Evolutionary conservation across 1,139 yeast species (phyloP).

Genomic region (Casaregolazyma suthepensis): DNA sequence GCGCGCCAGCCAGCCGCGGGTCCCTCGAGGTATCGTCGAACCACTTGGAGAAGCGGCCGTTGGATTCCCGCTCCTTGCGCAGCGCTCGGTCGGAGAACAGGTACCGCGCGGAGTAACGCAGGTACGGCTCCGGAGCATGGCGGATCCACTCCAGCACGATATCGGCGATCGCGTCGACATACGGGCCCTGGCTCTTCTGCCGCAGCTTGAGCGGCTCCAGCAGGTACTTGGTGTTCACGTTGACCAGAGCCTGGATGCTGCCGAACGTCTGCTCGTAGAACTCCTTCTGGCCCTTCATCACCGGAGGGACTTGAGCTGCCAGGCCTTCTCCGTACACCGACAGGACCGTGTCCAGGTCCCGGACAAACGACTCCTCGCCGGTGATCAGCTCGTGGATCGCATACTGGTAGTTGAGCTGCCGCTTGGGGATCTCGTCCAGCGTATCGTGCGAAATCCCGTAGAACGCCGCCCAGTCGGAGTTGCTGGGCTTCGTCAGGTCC

Average conservation of each 20-base stretch:
- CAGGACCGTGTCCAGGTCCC: constrained; percentile 60
- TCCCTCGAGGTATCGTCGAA: constrained; percentile 40
- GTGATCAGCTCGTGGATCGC: constrained; percentile 70
- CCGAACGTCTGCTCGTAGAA: constrained; percentile 58
- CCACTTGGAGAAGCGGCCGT: constrained; percentile 48
- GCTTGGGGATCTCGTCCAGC: constrained; percentile 47
- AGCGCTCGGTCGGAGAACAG: constrained; percentile 31
- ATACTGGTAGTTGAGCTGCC: constrained; percentile 61
- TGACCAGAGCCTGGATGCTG: constrained; percentile 56
- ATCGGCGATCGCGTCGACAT: constrained; percentile 58
- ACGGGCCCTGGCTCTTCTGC: constrained; percentile 56
- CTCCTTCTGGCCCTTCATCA: constrained; percentile 44
- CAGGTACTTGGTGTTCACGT: constrained; percentile 50
- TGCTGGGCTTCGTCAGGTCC: constrained; percentile 12
- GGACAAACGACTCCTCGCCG: constrained; percentile 69
- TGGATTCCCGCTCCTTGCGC: constrained; percentile 37
- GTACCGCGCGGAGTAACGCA: constrained; percentile 48
- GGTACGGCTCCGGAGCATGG: constrained; percentile 48
- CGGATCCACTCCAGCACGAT: constrained; percentile 63
- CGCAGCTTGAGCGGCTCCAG: constrained; percentile 51
- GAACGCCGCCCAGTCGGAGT: constrained; percentile 63
- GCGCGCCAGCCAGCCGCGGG: constrained; percentile 45
- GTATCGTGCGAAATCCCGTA: constrained; percentile 63
- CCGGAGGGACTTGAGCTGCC: constrained; percentile 34
- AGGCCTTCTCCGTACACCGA: constrained; percentile 48